Evolutionary conservation across 176 grass and related monocot species (phyloP), one percentile per base, ranked within the genome.

Genomic region (Bonia amplexicaulis): DNA sequence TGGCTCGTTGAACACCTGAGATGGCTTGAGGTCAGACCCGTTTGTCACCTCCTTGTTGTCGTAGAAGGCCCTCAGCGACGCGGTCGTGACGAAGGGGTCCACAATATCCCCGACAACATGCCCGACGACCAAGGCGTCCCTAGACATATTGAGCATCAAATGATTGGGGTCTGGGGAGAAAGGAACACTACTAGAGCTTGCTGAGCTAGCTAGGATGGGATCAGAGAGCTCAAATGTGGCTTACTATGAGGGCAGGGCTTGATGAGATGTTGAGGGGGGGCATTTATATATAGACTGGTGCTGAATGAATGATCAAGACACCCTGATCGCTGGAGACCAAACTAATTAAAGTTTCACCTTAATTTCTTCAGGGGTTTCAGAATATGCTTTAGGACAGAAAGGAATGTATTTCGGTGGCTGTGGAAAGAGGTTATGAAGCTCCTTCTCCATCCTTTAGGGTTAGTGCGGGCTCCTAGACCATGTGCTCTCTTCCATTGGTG

Each of bases 91-190:
- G 66, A 97, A 97, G 5, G 84, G 89, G 72, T 97, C 93, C 80
- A 97, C 85, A 63, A 97, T 90, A 79, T 97, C 95, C 27, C 92
- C 95, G 9, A 97, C 83, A 27, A 97, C 91, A 74, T 90, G 89
- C 6, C 95, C 93, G 0, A 97, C 79, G 27, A 95, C 91, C 40
- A 97, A 73, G 2, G 95, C 93, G 89, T 97, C 95, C 89, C 90
- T 95, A 22, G 92, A 93, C 95, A 94, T 94, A 73, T 65, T 93
- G 52, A 84, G 55, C 58, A 83, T 73, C 0, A 65, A 44, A 31
- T 79, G 79, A 31, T 66, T 68, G 73, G 31, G 3, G 31, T 33
- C 31, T 33, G 31, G 27, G 9, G 19, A 10, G 14, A 65, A 84
- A 42, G 31, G 11, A 55, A 23, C 19, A 16, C 9, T 23, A 16